Base-by-base conservation (phyloP, 345 rosid genomes). In the Euclidium syriacum region DNA sequence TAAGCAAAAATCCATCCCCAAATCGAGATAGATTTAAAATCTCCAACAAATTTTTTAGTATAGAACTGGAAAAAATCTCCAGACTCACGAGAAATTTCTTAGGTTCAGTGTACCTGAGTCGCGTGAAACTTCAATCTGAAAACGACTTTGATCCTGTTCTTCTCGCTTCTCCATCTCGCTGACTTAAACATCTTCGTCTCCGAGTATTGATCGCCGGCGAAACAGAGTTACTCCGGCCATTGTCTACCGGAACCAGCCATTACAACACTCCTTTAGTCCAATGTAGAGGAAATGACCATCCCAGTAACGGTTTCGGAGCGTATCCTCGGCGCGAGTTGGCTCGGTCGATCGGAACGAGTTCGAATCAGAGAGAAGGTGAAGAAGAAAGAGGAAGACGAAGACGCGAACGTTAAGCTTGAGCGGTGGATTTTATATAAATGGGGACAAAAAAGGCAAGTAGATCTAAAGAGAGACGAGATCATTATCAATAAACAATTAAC, bases 111-210 rank as follows among this genome's bases (percentile, higher is more conserved):
- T 50, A 88, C 98, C 88, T 85, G 97, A 80, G 99, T 85, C 19
- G 88, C 83, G 40, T 83, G 90, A 69, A 94, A 87, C 86, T 81
- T 90, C 62, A 94, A 75, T 67, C 85, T 85, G 85, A 90, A 85
- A 17, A 80, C 84, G 7, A 77, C 84, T 76, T 83, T 90, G 81
- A 87, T 76, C 81, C 72, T 84, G 79, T 78, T 80, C 90, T 79
- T 87, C 52, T 94, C 95, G 48, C 68, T 78, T 71, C 96, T 72
- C 96, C 97, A 83, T 76, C 84, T 78, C 64, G 78, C 81, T 49
- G 98, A 72, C 77, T 73, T 77, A 82, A 94, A 94, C 99, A 94
- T 84, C 65, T 70, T 65, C 69, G 65, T 30, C 3, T 14, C 1
- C 10, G 62, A 39, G 14, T 61, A 53, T 29, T 46, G 42, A 36